Base-by-base conservation (phyloP, 2,329 filamentous ascomycete species). In the Xylariaceae sp. region DNA sequence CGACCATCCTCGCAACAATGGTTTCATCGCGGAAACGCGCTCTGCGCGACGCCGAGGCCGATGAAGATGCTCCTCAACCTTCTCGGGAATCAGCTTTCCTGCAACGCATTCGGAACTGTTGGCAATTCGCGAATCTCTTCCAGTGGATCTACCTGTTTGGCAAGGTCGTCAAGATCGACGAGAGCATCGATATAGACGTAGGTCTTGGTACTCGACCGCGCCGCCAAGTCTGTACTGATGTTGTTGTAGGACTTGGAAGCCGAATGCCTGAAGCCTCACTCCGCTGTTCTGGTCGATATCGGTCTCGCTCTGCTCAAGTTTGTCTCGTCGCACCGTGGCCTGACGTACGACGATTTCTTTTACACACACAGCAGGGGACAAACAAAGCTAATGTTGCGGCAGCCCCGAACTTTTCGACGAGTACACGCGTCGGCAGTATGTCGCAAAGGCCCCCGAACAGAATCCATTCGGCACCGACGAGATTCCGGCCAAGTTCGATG, bases 81-180 rank as follows among this genome's bases (percentile, higher is more conserved):
- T 38, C 49, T 6, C 48, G 53, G 15, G 54, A 59, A 38, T 45
- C 49, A 2, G 56, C 63, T 4, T 49, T 77, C 35, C 67, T 93
- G 18, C 65, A 77, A 38, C 78, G 71, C 45, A 73, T 96, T 46
- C 78, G 90, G 43, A 92, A 85, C 56, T 88, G 85, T 72, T 96
- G 90, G 89, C 84, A 95, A 59, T 95, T 96, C 61, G 86, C 90
- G 40, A 90, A 88, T 52, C 66, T 96, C 6, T 88, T 83, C 63
- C 90, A 98, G 62, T 98, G 88, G 73, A 85, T 96, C 40, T 84
- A 81, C 57, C 76, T 90, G 25, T 98, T 98, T 59, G 89, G 90
- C 41, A 80, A 83, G 51, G 80, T 80, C 27, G 80, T 94, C 57
- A 95, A 94, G 64, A 84, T 96, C 45, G 82, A 92, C 49, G 83